Evolutionary conservation across 805 yeast genomes (phyloP).

Genomic region (Candida dajiaensis): DNA sequence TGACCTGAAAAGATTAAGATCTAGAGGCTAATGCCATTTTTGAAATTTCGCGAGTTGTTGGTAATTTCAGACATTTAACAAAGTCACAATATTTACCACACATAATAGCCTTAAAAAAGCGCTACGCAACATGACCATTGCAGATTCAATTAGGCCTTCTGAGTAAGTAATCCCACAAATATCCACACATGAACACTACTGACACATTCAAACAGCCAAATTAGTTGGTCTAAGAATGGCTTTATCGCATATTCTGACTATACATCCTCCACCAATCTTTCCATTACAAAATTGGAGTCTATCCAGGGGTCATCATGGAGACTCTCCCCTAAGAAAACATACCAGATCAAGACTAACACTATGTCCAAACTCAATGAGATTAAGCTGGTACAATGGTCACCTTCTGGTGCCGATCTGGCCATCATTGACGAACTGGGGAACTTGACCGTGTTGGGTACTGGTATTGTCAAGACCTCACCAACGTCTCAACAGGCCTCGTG

Average conservation of each 20-base stretch:
- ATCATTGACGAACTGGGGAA: slow-evolving; percentile 70
- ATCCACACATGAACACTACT: background rate
- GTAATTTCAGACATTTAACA: too few relatives aligned
- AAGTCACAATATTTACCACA: background rate
- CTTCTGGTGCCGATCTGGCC: slow-evolving; percentile 75
- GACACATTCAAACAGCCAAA: slow-evolving; percentile 5
- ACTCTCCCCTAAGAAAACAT: slow-evolving; percentile 29
- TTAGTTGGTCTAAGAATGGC: slow-evolving; percentile 76
- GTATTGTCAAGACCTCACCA: slow-evolving; percentile 34
- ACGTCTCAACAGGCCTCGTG: slow-evolving; percentile 22
- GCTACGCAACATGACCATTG: background rate
- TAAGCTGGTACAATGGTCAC: slow-evolving; percentile 62
- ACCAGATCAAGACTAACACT: slow-evolving; percentile 20
- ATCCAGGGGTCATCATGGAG: slow-evolving; percentile 77
- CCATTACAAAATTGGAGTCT: slow-evolving; percentile 41
- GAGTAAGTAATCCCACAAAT: background rate
- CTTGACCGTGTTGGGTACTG: slow-evolving; percentile 48
- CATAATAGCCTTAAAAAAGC: background rate
- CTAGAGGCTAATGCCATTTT: too few relatives aligned
- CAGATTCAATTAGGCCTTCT: background rate
- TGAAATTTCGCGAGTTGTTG: background rate
- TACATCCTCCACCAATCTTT: slow-evolving; percentile 27
- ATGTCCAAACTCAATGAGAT: slow-evolving; percentile 29
- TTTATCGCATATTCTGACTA: slow-evolving; percentile 65
- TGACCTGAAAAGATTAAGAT: too few relatives aligned